These are phyloP conservation scores for Neurospora africana DNA, from an alignment of 495 filamentous ascomycete species.

Conservation along the genomic window DNA sequence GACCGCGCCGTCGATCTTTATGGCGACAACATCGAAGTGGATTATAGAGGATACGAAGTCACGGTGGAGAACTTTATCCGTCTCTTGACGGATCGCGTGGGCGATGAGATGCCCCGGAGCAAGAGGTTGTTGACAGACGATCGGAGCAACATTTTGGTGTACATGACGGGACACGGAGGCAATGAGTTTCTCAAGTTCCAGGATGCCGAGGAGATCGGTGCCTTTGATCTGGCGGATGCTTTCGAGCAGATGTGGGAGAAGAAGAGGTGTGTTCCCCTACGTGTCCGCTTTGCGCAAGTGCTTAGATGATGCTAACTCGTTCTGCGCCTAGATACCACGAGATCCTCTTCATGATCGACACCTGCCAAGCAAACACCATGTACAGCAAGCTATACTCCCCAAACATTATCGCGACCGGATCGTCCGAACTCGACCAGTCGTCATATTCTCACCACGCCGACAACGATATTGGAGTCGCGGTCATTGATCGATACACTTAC, in stretches of 20 bases:
- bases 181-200: constrained; percentile 99
- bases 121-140: constrained; percentile 88
- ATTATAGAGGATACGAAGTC: constrained; percentile 96
- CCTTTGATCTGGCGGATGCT: constrained; percentile 91
- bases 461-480: constrained; percentile 90
- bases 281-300: background rate
- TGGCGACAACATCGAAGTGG: constrained; percentile 97
- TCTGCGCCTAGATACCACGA: constrained; percentile 59
- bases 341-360: constrained; percentile 99
- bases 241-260: constrained; percentile 99
- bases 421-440: constrained; percentile 84
- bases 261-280: constrained; percentile 54
- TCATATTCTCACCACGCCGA: constrained; percentile 96
- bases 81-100: constrained; percentile 83
- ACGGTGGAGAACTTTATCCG: constrained; percentile 98
- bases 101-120: constrained; percentile 84
- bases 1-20: constrained; percentile 93
- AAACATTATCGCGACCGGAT: constrained; percentile 93
- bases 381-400: constrained; percentile 95
- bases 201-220: constrained; percentile 92
- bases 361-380: constrained; percentile 98
- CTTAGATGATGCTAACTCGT: background rate
- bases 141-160: constrained; percentile 90
- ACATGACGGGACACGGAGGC: constrained; percentile 99
- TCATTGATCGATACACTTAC: constrained; percentile 97